Conservation (phyloP, 306 rosid species). For the Fragaria vesca region DNA sequence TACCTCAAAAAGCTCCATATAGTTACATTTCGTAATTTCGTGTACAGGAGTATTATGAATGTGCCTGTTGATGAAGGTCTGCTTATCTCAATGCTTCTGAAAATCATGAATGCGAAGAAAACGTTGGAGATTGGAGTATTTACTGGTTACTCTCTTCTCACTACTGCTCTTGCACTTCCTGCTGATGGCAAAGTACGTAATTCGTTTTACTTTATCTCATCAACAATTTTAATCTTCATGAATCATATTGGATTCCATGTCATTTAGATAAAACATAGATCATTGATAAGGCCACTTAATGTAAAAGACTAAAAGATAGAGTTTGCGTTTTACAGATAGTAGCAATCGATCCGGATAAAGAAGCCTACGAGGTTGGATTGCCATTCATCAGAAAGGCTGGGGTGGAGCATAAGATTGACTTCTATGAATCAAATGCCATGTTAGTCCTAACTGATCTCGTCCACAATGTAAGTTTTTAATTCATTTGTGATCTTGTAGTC, state of each 20-base stretch:
- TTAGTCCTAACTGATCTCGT: constrained; percentile 36
- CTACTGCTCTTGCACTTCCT: constrained; percentile 62
- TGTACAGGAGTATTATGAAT: constrained; percentile 42
- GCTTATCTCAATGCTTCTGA: constrained; percentile 49
- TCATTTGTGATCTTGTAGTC: background rate
- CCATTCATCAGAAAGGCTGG: constrained; percentile 56
- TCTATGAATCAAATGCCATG: constrained; percentile 39
- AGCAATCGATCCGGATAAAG: constrained; percentile 40
- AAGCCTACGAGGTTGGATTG: constrained; percentile 46
- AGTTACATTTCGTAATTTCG: no score
- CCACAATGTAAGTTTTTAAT: constrained; percentile 30
- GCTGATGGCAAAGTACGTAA: constrained; percentile 36
- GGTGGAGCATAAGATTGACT: constrained; percentile 55
- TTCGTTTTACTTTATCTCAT: no score
- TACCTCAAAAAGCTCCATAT: no score
- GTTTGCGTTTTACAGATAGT: constrained; percentile 32
- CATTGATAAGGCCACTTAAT: no score
- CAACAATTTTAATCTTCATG: background rate
- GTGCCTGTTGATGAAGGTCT: constrained; percentile 54
- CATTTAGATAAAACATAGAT: background rate
- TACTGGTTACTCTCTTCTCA: constrained; percentile 69
- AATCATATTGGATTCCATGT: background rate
- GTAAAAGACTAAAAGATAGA: background rate
- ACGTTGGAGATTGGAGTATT: constrained; percentile 64
- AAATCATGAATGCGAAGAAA: constrained; percentile 53